Evolutionary conservation across 441 rosid genomes (phyloP), one percentile per base, ranked within the genome.

Genomic region (Corymbia calophylla): DNA sequence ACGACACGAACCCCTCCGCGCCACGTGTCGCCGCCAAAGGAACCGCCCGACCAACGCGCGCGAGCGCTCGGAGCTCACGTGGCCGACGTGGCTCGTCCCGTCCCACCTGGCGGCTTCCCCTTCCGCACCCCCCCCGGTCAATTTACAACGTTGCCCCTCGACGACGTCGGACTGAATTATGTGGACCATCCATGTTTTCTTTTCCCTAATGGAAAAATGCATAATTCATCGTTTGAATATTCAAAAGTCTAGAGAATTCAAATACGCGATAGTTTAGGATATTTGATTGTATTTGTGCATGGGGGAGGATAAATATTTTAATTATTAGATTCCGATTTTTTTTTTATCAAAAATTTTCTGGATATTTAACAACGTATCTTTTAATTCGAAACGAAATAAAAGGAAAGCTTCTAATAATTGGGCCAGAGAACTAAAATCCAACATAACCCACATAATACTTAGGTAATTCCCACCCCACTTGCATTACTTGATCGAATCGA

Each of bases 11-110:
- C 25, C 54, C 73, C 11, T 5, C 39, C 15, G 6, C 25, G 77
- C 91, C 91, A 87, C 89, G 91, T 87, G 84, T 84, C 60, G 88
- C 90, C 87, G 86, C 89, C 87, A 77, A 89, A 70, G 31, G 47
- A 82, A 88, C 35, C 12, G 88, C 89, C 81, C 85, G 87, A 87
- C 86, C 86, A 29, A 54, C 35, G 60, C 49, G 31, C 86, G 87
- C 85, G 54, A 29, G 49, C 3, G 53, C 87, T 85, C 39, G 66
- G 88, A 66, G 90, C 91, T 86, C 62, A 82, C 92, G 88, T 87
- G 92, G 91, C 92, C 88, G 86, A 21, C 7, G 70, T 68, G 80
- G 80, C 80, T 68, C 80, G 8, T 21, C 82, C 25, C 49, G 3
- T 62, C 49, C 47, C 80, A 39, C 80, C 32, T 13, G 54, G 60